Evolutionary conservation across 805 yeast species (phyloP), one percentile per base, ranked within the genome.

Genomic region (Metschnikowia lachancei): DNA sequence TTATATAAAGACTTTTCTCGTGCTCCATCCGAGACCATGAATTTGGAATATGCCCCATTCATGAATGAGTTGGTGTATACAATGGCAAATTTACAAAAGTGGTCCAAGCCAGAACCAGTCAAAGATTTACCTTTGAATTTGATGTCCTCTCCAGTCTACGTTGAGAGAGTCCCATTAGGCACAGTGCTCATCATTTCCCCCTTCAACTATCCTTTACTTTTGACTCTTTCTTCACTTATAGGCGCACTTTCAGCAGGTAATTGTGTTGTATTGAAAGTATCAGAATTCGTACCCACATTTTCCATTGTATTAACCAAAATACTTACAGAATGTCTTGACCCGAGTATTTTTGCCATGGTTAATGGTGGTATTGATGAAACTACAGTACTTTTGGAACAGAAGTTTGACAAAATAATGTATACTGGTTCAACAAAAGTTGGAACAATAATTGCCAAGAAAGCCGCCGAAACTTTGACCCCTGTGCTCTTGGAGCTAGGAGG

Each of bases 241-340:
- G 87, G 88, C 17, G 96, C 96, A 2, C 67, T 92, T 53, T 88
- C 95, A 1, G 87, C 84, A 17, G 97, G 97, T 11, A 90, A 91
- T 63, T 72, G 83, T 13, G 92, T 87, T 22, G 80, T 86, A 17
- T 67, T 83, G 55, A 89, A 89, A 62, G 90, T 87, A 14, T 76
- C 85, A 49, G 97, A 92, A 63, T 61, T 75, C 45, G 79, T 84
- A 2, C 92, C 94, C 0, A 66, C 76, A 52, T 77, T 83, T 39
- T 70, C 89, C 3, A 56, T 60, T 17, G 71, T 76, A n/a, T 59
- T 91, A 31, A 73, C 84, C n/a, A 69, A 72, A 14, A 58, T 88
- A 5, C 64, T 91, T 13, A 61, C 68, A 28, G 59, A 70, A 3
- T 76, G 81, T 12, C 72, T 82, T 49, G 87, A 77, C 59, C 75